Conservation (phyloP, 768 basidiomycete species). For the Hygrocybe punicea region DNA sequence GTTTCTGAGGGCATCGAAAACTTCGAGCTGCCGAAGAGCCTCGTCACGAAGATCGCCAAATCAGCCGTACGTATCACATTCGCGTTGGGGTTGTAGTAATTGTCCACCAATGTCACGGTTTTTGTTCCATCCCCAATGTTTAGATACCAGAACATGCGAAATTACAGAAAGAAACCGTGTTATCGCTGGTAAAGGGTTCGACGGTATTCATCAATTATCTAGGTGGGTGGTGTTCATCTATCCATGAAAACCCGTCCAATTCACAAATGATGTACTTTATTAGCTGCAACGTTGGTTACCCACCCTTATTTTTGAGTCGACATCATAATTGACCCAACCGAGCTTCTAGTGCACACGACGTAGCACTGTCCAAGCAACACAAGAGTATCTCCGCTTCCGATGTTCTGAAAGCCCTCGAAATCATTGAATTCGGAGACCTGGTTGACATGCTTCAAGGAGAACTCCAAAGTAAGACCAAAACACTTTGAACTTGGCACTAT, state of each 20-base stretch:
- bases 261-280: too few species aligned
- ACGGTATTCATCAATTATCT: conserved; percentile 96
- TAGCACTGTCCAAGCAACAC: conserved; percentile 78
- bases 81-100: too few species aligned
- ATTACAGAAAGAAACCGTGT: conserved; percentile 83
- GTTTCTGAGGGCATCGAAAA: conserved; percentile 85
- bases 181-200: conserved; percentile 81
- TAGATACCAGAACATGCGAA: conserved; percentile 85
- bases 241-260: too few species aligned
- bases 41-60: conserved; percentile 83
- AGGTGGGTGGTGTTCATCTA: conserved; percentile 45
- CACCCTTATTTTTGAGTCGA: not conserved
- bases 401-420: conserved; percentile 81
- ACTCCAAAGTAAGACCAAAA: conserved; percentile 48
- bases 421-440: conserved; percentile 72
- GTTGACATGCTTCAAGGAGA: conserved; percentile 61
- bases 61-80: conserved; percentile 57
- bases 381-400: conserved; percentile 89
- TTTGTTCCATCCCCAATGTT: not conserved
- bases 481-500: not conserved
- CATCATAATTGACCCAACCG: conserved; percentile 2
- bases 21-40: conserved; percentile 80
- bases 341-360: conserved; percentile 72
- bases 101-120: not conserved
- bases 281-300: conserved; percentile 49